Base-by-base conservation (phyloP, 2,329 filamentous ascomycete species). In the Teratosphaeria zuluensis region DNA sequence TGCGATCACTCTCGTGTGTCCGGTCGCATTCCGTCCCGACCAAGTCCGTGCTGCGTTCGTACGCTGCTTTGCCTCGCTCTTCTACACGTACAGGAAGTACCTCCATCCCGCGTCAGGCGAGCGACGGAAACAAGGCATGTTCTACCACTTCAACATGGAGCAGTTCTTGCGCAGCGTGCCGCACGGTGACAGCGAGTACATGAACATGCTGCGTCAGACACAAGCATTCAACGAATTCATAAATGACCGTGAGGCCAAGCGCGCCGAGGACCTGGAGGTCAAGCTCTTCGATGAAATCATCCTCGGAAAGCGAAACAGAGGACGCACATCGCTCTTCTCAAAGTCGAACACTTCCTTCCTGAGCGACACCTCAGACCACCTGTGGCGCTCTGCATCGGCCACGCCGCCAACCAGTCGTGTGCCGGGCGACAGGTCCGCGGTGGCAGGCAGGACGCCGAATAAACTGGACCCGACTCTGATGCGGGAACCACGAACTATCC, bases 401-500 rank as follows among this genome's bases (percentile, higher is more conserved):
- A 80, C 78, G 21, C 80, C 81, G 33, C 81, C 82, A 19, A 79
- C 75, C 30, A 75, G 80, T 31, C 77, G 77, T 55, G 79, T 80
- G 61, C 78, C 82, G 21, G 77, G 77, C 7, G 82, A 85, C 82
- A 83, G 59, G 82, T 86, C 87, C 77, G 56, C 60, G 3, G 59
- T 62, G 9, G 84, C 57, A 84, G 84, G 68, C 12, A 76, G 84
- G 64, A 85, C 89, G 42, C 94, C 94, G 4, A 85, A 89, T 7
- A 92, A 89, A 69, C 81, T 99, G 9, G 94, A 99, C 68, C 82
- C 87, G 3, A 83, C 85, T 14, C 78, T 96, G 53, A 96, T 97
- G 90, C 90, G 90, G 72, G 92, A 96, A 74, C 92, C 92, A 32
- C 83, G 92, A 59, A 85, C 89, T 62, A 92, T 96, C 46, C 90